Evolutionary conservation across 345 rosid genomes (phyloP).

Genomic region (Corymbia maculata): DNA sequence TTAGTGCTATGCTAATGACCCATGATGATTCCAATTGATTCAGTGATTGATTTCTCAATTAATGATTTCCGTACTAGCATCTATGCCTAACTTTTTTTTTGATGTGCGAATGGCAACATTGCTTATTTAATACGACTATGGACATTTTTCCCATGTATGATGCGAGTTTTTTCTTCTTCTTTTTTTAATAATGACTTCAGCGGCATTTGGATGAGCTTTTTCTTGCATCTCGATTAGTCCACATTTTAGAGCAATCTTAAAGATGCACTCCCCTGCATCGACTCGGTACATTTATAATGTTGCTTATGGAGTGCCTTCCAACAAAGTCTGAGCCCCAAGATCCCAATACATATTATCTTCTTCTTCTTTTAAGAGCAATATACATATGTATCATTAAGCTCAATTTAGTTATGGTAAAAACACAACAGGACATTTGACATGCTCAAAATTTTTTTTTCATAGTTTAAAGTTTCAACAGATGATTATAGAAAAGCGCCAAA

Average conservation of each 20-base stretch:
- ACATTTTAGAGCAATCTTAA: too few relatives aligned
- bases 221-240: background rate
- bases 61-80: background rate
- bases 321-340: too few relatives aligned
- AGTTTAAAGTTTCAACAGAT: background rate
- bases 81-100: too few relatives aligned
- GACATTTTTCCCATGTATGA: too few relatives aligned
- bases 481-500: background rate
- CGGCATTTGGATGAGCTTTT: background rate
- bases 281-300: background rate
- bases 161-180: too few relatives aligned
- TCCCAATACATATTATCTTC: background rate
- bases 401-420: background rate
- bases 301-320: background rate
- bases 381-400: background rate
- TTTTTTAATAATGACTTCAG: too few relatives aligned
- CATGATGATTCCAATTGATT: too few relatives aligned
- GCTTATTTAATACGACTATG: too few relatives aligned
- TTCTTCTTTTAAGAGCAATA: too few relatives aligned
- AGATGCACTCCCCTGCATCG: background rate
- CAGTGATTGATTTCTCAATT: too few relatives aligned
- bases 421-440: accelerated
- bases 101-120: accelerated
- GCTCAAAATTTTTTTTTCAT: background rate
- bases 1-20: accelerated